These are phyloP conservation scores for Penicillium lividum DNA, from an alignment of 495 filamentous ascomycete species.

Conservation along the genomic window DNA sequence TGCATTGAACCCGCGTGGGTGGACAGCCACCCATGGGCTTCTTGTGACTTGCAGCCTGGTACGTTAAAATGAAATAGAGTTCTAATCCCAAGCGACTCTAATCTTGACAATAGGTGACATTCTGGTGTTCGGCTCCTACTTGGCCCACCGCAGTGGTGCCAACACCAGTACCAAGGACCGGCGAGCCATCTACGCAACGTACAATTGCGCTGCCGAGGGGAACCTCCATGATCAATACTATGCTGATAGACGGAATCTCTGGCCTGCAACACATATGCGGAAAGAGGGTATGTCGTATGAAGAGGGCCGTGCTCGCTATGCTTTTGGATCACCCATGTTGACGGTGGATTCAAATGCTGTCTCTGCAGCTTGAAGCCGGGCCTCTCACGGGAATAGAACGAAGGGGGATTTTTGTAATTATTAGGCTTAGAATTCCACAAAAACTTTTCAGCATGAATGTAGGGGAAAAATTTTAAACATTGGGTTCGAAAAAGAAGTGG, in stretches of 20 bases:
- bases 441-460: neutral
- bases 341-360: constrained; percentile 33
- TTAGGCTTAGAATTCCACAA: neutral
- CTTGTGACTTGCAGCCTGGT: constrained; percentile 43
- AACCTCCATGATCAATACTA: constrained; percentile 48
- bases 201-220: constrained; percentile 44
- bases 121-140: constrained; percentile 46
- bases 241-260: constrained; percentile 40
- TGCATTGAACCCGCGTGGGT: constrained; percentile 45
- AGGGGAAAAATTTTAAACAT: too few relatives aligned
- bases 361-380: neutral
- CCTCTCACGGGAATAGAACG: too few relatives aligned
- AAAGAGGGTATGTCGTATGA: constrained; percentile 40
- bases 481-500: too few relatives aligned
- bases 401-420: neutral
- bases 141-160: constrained; percentile 45
- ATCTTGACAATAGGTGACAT: constrained; percentile 34
- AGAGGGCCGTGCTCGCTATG: constrained; percentile 40
- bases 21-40: constrained; percentile 37
- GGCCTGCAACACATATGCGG: constrained; percentile 47
- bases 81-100: neutral
- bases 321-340: constrained; percentile 44
- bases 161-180: constrained; percentile 42
- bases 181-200: constrained; percentile 47
- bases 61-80: neutral